Evolutionary conservation across 352 stramenopile species (phyloP).

Genomic region (Globisporangium iwayamae): DNA sequence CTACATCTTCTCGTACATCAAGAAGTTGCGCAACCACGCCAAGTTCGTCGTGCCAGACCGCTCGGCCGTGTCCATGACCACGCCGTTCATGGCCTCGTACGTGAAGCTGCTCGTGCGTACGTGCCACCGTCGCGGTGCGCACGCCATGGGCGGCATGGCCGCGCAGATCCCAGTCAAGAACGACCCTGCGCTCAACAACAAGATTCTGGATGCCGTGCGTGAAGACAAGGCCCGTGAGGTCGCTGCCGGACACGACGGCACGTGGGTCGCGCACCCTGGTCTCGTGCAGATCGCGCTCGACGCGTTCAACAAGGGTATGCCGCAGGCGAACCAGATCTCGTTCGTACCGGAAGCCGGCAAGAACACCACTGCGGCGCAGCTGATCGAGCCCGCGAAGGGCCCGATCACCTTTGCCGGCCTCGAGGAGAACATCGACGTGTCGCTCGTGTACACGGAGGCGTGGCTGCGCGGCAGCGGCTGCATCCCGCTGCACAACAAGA

Average conservation of each 20-base stretch:
- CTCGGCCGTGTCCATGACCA: slow-evolving; percentile 91
- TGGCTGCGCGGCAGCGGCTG: slow-evolving; percentile 92
- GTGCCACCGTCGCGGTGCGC: slow-evolving; percentile 93
- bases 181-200: slow-evolving; percentile 84
- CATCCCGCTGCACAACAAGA: slow-evolving; percentile 94
- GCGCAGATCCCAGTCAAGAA: slow-evolving; percentile 95
- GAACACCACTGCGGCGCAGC: slow-evolving; percentile 48
- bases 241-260: slow-evolving; percentile 92
- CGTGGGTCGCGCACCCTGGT: slow-evolving; percentile 95
- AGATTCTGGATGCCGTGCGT: slow-evolving; percentile 86
- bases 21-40: slow-evolving; percentile 91
- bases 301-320: slow-evolving; percentile 94
- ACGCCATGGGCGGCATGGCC: slow-evolving; percentile 97
- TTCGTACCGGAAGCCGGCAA: slow-evolving; percentile 54
- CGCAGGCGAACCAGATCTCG: slow-evolving; percentile 89
- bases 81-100: slow-evolving; percentile 94
- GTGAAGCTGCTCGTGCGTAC: slow-evolving; percentile 93
- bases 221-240: slow-evolving; percentile 92
- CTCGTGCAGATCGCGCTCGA: slow-evolving; percentile 91
- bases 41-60: slow-evolving; percentile 93
- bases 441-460: slow-evolving; percentile 92
- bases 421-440: slow-evolving; percentile 90
- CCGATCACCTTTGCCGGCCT: slow-evolving; percentile 85
- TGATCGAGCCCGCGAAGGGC: slow-evolving; percentile 59
- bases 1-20: slow-evolving; percentile 98